phyloP scores from a whole-genome alignment of 305 asterid genomes.

The Euphrasia arctica region DNA sequence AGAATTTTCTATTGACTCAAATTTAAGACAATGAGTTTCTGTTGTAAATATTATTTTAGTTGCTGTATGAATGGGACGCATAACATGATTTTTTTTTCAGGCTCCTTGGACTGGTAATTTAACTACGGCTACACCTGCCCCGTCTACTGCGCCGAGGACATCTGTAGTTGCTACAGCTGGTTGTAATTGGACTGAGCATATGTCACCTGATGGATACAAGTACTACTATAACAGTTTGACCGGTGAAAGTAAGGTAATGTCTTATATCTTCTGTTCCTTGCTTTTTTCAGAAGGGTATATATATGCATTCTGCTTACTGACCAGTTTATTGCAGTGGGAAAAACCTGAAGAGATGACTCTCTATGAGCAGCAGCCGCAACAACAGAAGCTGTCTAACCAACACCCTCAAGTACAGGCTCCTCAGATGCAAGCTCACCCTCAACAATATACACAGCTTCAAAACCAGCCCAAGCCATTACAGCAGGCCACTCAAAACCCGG shows the following conservation, averaged over 20 bases:
- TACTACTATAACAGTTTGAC: constrained; percentile 82
- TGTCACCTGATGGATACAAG: constrained; percentile 92
- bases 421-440: constrained; percentile 59
- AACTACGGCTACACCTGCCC: constrained; percentile 38
- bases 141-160: constrained; percentile 30
- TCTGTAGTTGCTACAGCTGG: constrained; percentile 32
- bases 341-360: constrained; percentile 76
- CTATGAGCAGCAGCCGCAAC: constrained; percentile 61
- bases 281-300: constrained; percentile 12
- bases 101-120: constrained; percentile 57
- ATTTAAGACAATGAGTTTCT: constrained; percentile 3
- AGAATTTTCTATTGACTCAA: constrained; percentile 4
- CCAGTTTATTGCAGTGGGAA: constrained; percentile 71
- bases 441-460: constrained; percentile 47
- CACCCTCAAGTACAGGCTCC: constrained; percentile 50
- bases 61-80: constrained; percentile 13
- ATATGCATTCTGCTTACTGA: constrained; percentile 20
- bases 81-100: constrained; percentile 31
- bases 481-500: constrained; percentile 66
- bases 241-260: constrained; percentile 93
- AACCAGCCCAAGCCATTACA: constrained; percentile 52
- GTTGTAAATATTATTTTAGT: not conserved
- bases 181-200: constrained; percentile 93
- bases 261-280: constrained; percentile 10
- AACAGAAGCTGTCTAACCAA: constrained; percentile 44